Conservation (phyloP, 345 rosid species). For the Sisymbrium altissimum region DNA sequence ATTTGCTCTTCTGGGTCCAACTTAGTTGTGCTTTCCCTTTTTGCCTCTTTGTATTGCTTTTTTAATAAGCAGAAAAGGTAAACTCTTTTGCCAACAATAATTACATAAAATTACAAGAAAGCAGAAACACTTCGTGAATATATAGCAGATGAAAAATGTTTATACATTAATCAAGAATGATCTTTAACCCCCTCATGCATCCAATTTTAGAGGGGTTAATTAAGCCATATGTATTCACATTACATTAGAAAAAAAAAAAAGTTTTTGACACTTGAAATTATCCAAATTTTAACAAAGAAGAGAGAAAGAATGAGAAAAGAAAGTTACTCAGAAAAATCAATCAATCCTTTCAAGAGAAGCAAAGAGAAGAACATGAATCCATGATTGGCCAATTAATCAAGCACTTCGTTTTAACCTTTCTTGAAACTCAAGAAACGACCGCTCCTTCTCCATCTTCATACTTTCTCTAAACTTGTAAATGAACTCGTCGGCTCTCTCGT, state of each 20-base stretch:
- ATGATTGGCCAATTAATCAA: constrained; percentile 5
- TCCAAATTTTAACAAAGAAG: not conserved
- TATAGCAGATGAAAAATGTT: not conserved
- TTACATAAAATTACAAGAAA: not conserved
- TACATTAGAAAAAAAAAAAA: not conserved
- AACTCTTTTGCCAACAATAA: not conserved
- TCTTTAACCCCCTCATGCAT: not conserved
- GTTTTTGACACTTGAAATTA: not conserved
- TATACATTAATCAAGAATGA: constrained; percentile 1
- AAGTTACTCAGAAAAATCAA: constrained; percentile 8
- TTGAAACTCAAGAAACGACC: constrained; percentile 54
- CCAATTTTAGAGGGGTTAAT: constrained; percentile 1
- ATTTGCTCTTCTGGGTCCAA: constrained; percentile 23
- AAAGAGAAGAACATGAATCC: not conserved
- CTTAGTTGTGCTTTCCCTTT: constrained; percentile 24
- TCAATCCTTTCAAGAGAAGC: not conserved
- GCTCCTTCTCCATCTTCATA: constrained; percentile 62
- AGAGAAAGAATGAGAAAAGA: not conserved
- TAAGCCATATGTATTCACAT: constrained; percentile 18
- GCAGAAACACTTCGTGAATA: not conserved
- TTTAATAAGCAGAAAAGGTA: not conserved
- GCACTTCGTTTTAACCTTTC: constrained; percentile 69
- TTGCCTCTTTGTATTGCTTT: constrained; percentile 3
- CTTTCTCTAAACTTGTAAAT: constrained; percentile 61
- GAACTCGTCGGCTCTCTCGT: constrained; percentile 87